Conservation (phyloP, 257 asterid genomes). For the Gentiana straminea region DNA sequence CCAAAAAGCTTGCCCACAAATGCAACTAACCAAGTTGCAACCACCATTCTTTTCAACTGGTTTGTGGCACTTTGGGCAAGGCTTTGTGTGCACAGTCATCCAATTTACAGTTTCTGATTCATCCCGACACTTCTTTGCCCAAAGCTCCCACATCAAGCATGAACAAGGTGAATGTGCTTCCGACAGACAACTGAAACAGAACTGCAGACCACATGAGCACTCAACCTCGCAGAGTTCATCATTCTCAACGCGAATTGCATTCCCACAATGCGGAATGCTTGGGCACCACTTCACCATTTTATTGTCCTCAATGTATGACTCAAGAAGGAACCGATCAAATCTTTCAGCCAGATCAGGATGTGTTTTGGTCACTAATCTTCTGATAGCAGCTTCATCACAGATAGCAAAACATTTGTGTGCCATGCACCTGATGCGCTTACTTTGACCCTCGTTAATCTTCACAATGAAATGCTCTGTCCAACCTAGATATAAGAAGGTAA, state of each 20-base stretch:
- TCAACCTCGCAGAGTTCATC: constrained; percentile 90
- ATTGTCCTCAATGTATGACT: constrained; percentile 96
- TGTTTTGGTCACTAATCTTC: constrained; percentile 49
- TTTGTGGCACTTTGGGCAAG: constrained; percentile 95
- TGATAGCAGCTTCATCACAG: constrained; percentile 70
- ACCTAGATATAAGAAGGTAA: constrained; percentile 33
- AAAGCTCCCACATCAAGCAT: constrained; percentile 87
- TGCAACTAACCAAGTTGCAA: constrained; percentile 85
- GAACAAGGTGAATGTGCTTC: constrained; percentile 99
- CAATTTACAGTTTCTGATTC: constrained; percentile 96
- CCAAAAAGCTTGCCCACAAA: constrained; percentile 98
- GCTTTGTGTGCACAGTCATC: constrained; percentile 84
- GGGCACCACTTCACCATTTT: constrained; percentile 99
- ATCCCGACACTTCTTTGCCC: constrained; percentile 93
- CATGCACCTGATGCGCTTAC: constrained; percentile 97
- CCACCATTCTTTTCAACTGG: constrained; percentile 98
- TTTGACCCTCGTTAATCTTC: constrained; percentile 91
- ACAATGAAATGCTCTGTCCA: constrained; percentile 98
- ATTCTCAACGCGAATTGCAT: constrained; percentile 78
- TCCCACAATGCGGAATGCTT: constrained; percentile 96
- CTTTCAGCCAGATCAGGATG: constrained; percentile 78
- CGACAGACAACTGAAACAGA: constrained; percentile 83
- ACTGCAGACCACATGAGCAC: constrained; percentile 89
- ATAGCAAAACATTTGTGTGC: constrained; percentile 83
- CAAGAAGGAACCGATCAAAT: constrained; percentile 88